Evolutionary conservation across 345 rosid species (phyloP).

Genomic region (Dipteronia sinensis): DNA sequence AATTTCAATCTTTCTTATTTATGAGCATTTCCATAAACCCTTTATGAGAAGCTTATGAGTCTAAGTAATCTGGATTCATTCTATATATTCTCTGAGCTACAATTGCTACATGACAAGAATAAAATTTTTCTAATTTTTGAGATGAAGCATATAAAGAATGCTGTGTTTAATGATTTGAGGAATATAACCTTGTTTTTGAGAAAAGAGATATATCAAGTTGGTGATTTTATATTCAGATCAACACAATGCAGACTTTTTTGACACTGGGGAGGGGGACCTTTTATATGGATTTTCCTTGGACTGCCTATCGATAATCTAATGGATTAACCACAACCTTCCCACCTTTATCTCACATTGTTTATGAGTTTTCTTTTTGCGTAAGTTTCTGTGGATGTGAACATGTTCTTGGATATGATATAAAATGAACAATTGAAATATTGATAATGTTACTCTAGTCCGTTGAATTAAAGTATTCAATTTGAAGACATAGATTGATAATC

Average conservation of each 20-base stretch:
- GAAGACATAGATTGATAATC: slow-evolving; percentile 1
- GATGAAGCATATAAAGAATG: background rate
- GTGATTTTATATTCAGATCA: background rate
- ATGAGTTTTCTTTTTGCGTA: background rate
- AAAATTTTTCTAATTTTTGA: too few relatives aligned
- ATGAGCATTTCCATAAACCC: background rate
- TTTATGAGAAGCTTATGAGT: background rate
- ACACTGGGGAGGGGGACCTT: background rate
- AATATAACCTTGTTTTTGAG: background rate
- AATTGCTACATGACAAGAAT: too few relatives aligned
- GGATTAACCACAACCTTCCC: background rate
- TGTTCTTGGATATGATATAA: background rate
- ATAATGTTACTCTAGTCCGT: background rate
- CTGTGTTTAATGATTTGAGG: background rate
- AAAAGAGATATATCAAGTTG: background rate
- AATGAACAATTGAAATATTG: background rate
- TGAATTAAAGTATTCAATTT: background rate
- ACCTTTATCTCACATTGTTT: background rate
- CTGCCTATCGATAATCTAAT: background rate
- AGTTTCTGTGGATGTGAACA: background rate
- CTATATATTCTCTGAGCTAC: background rate
- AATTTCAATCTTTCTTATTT: background rate
- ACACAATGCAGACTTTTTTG: background rate
- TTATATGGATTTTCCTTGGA: slow-evolving; percentile 12
- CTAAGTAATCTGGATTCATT: background rate